Base-by-base conservation (phyloP, 2,329 filamentous ascomycete genomes). In the Corniculantispora saksenae region DNA sequence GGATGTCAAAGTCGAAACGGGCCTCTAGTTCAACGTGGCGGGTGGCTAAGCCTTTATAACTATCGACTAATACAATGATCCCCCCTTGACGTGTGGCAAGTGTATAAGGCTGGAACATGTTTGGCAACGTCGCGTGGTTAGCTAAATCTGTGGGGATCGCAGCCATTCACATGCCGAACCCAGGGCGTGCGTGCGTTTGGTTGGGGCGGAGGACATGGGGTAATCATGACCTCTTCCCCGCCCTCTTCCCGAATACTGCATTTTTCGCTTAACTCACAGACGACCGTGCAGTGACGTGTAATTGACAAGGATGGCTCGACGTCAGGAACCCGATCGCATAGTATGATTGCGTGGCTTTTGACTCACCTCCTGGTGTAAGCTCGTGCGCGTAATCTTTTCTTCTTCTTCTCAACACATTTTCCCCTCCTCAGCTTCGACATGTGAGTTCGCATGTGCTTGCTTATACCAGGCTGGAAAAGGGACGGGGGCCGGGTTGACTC, bases 401-500 rank as follows among this genome's bases (percentile, higher is more conserved):
- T n/a, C n/a, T n/a, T n/a, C 50, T 47, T 10, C 32, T 25, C 59
- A 54, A 61, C 59, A 61, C 32, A 32, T 32, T 32, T 54, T 4
- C 45, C 23, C 25, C 23, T 13, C 4, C 13, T 21, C 25, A 6
- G 15, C 27, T 19, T 62, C 38, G 38, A 55, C 48, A 54, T 62
- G 60, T 54, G 60, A 48, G 29, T 45, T 50, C 13, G 40, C 60
- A 55, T 55, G 60, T 62, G 60, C 50, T 62, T 62, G 60, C 50
- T 62, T 47, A 40, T 51, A n/a, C 21, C 32, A 61, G 35, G 12
- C 13, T 12, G 12, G 12, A 6, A 48, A 17, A 23, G 35, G 23
- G 53, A 7, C 59, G 59, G 59, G 38, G 59, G 45, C n/a, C 59
- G 59, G 59, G 48, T 25, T 23, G 19, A 61, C 59, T 54, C 32